These are phyloP conservation scores for Lavandula angustifolia DNA, from an alignment of 257 asterid species.

Conservation along the genomic window DNA sequence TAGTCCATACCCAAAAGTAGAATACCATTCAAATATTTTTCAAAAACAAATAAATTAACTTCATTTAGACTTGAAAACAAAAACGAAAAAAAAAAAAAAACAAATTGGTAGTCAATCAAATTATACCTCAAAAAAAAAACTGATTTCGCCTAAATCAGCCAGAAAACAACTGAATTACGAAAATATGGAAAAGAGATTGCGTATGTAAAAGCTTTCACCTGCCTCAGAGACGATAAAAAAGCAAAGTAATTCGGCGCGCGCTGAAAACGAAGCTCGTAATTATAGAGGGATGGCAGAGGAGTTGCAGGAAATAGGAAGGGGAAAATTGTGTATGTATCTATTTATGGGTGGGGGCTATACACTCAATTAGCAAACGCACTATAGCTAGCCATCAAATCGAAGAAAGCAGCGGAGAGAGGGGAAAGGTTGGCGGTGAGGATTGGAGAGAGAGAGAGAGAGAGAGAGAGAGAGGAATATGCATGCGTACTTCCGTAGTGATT, in stretches of 20 bases:
- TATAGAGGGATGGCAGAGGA: conserved; percentile 21
- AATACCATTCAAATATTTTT: not conserved
- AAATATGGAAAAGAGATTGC: not conserved
- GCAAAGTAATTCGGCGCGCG: not conserved
- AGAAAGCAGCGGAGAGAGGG: conserved; percentile 2
- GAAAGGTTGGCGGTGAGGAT: conserved; percentile 26
- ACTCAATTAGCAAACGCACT: not conserved
- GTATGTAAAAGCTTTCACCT: conserved; percentile 7
- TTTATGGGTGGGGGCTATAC: not conserved
- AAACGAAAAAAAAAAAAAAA: not conserved
- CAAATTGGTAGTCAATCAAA: not conserved
- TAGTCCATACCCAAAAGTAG: not conserved
- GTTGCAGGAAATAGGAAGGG: not conserved
- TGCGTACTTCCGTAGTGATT: conserved; percentile 37
- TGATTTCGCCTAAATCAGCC: not conserved
- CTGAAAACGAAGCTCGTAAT: conserved; percentile 1
- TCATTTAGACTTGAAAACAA: not conserved
- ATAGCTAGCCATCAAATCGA: not conserved
- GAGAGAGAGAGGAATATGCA: conserved; percentile 27
- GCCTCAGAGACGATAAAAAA: not conserved
- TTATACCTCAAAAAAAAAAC: not conserved
- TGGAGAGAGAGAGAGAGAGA: conserved; percentile 9
- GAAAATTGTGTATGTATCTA: not conserved
- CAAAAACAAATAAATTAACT: not conserved
- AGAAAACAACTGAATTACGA: not conserved